Conservation (phyloP, 306 rosid genomes). For the Castanospermum australe region DNA sequence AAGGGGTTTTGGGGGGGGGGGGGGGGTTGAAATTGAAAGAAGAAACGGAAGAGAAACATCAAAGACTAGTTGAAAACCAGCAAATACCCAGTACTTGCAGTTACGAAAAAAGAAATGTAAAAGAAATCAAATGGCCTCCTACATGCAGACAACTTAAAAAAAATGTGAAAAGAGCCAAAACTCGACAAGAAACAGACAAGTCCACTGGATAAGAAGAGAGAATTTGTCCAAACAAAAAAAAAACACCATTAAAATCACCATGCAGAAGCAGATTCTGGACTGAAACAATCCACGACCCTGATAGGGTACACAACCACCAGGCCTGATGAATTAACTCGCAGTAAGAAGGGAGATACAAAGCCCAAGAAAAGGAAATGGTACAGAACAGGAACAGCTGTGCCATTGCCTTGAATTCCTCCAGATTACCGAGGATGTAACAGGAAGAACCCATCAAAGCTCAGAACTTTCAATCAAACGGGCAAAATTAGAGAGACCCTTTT, state of each 20-base stretch:
- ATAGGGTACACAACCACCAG: conserved; percentile 27
- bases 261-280: conserved; percentile 16
- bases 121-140: background rate
- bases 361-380: conserved; percentile 35
- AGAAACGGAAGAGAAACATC: background rate
- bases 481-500: conserved; percentile 29
- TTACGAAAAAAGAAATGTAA: background rate
- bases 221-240: background rate
- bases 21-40: background rate
- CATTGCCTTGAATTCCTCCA: conserved; percentile 57
- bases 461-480: conserved; percentile 31
- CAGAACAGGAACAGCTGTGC: conserved; percentile 46
- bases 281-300: conserved; percentile 22
- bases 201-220: background rate
- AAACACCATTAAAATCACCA: conserved; percentile 23
- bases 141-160: conserved; percentile 5
- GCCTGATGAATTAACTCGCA: conserved; percentile 36
- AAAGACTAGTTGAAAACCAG: background rate
- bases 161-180: conserved; percentile 3
- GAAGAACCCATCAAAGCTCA: conserved; percentile 37
- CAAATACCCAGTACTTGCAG: background rate
- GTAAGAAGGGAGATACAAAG: conserved; percentile 39
- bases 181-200: conserved; percentile 13
- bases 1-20: background rate
- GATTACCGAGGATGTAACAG: conserved; percentile 45